phyloP scores from a whole-genome alignment of 2,329 filamentous ascomycete species.

The Ascochyta lentis region DNA sequence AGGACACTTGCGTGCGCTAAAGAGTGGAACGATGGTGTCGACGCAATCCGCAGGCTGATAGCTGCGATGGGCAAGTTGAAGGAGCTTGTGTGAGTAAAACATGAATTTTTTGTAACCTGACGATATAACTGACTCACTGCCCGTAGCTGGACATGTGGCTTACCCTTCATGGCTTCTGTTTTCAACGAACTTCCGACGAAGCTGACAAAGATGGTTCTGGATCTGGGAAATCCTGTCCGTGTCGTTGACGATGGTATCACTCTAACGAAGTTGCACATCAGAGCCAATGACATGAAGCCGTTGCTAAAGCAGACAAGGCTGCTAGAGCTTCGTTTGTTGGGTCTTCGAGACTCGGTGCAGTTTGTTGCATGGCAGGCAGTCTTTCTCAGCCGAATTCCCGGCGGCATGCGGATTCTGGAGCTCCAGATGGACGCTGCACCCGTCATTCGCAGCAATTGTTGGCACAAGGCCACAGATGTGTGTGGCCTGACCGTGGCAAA shows the following conservation, averaged over 20 bases:
- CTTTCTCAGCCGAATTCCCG: constrained; percentile 30
- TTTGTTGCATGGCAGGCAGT: constrained; percentile 41
- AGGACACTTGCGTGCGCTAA: constrained; percentile 6
- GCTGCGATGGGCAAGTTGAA: constrained; percentile 28
- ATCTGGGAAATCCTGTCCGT: constrained; percentile 33
- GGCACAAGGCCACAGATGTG: constrained; percentile 32
- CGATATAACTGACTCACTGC: neutral
- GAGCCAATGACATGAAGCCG: constrained; percentile 31
- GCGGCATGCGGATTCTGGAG: constrained; percentile 33
- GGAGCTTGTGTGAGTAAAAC: constrained; percentile 37
- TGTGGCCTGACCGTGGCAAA: constrained; percentile 28
- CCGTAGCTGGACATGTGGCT: constrained; percentile 36
- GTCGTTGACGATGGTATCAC: constrained; percentile 21
- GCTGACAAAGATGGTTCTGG: constrained; percentile 38
- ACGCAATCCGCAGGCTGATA: constrained; percentile 27
- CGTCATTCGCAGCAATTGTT: constrained; percentile 33
- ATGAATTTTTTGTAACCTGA: neutral
- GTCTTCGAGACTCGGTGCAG: constrained; percentile 37
- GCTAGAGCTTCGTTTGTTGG: constrained; percentile 37
- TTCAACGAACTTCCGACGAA: constrained; percentile 30
- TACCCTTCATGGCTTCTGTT: constrained; percentile 35
- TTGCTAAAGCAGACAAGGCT: constrained; percentile 32
- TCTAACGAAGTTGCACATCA: constrained; percentile 31
- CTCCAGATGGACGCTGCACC: constrained; percentile 37
- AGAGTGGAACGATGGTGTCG: constrained; percentile 28